Evolutionary conservation across 2,329 filamentous ascomycete genomes (phyloP), one percentile per base, ranked within the genome.

Genomic region (Scopulariopsis brevicaulis): DNA sequence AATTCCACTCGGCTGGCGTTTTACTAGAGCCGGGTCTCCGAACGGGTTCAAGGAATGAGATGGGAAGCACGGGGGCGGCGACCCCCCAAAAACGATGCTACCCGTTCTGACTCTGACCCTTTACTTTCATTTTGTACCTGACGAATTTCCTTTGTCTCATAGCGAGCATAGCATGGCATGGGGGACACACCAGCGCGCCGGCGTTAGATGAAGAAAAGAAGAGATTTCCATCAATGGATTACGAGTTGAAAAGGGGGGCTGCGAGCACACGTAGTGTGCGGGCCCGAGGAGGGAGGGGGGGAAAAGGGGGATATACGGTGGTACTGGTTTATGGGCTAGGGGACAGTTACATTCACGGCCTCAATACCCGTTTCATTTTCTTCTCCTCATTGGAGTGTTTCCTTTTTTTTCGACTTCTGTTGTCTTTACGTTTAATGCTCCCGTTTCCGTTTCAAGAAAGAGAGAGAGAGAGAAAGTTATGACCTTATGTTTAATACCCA

Each of bases 111-210:
- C 11, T 24, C 20, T 50, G 3, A 11, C 46, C 46, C 20, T 4
- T 18, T 5, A 46, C 35, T 20, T 28, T 53, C 37, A 28, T 35
- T 54, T 20, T 43, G 18, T 54, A 37, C 53, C 18, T 35, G 37
- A 34, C 53, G 53, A 54, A 20, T 59, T 52, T 37, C 51, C 28
- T 57, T 54, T 59, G n/a, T 54, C 55, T 57, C 20, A 57, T 64
- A 70, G 70, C 70, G 68, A 64, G 67, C 66, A 67, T 70, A 63
- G 67, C 56, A 58, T 58, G 56, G 56, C 56, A 58, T 58, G 54
- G 15, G 14, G 40, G 35, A 24, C 12, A 20, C 25, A 15, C 37
- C 50, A 53, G 35, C 50, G 40, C 56, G 10, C 51, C 14, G 56
- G 56, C 56, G 50, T 58, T 58, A 48, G 37, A 54, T 43, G 50